Percentiles rank a stretch among this genome's conserved stretches.
Evolutionary conservation across 305 asterid genomes (phyloP).

Genomic region (Solanum hybrid): DNA sequence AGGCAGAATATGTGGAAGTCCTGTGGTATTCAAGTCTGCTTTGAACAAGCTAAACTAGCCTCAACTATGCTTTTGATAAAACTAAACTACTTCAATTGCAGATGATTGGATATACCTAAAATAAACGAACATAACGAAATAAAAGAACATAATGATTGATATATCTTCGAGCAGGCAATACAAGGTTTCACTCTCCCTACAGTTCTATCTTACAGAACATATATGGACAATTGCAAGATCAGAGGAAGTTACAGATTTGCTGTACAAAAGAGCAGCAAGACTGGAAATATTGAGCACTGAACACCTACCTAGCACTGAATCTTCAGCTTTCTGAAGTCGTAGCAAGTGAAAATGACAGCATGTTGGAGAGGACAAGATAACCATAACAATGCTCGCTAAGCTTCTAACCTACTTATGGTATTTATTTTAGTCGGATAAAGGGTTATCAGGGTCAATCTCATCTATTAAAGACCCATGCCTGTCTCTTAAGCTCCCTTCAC

Average conservation of each 20-base stretch:
- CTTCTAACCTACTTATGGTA: not conserved
- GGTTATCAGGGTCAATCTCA: slow-evolving; percentile 28
- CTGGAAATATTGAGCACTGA: slow-evolving; percentile 3
- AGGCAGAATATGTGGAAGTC: not conserved
- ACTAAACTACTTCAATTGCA: not conserved
- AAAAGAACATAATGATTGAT: not conserved
- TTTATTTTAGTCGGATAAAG: slow-evolving; percentile 35
- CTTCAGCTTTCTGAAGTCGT: slow-evolving; percentile 1
- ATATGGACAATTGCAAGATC: slow-evolving; percentile 38
- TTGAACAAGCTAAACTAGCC: not conserved
- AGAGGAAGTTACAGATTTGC: slow-evolving; percentile 27
- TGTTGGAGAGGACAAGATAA: not conserved
- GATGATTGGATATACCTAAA: not conserved
- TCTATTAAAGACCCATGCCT: slow-evolving; percentile 23
- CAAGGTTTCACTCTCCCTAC: not conserved
- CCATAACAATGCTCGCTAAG: slow-evolving; percentile 4
- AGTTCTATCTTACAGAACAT: not conserved
- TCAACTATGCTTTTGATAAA: not conserved
- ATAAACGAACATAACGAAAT: not conserved
- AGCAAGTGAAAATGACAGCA: slow-evolving; percentile 6
- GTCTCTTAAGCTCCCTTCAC: slow-evolving; percentile 19
- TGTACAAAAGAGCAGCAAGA: slow-evolving; percentile 28
- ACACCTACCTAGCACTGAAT: not conserved
- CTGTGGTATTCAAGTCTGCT: not conserved
- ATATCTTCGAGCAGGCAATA: not conserved